Conservation (phyloP, 768 basidiomycete species). For the Dendrothele bispora region DNA sequence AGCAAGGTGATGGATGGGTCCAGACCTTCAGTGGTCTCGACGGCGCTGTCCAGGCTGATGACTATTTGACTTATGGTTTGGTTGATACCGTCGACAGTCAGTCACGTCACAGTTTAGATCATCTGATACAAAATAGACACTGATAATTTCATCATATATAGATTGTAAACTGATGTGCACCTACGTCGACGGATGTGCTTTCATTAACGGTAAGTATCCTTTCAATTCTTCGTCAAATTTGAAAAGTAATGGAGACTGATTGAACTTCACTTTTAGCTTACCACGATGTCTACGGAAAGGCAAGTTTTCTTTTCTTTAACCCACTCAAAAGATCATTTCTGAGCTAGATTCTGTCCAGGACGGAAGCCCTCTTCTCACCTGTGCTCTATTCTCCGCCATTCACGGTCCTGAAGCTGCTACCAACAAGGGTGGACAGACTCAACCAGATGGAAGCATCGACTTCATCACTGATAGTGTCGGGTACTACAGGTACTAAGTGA, state of each 20-base stretch:
- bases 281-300: conserved; percentile 37
- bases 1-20: conserved; percentile 26
- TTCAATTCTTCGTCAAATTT: neutral
- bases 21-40: conserved; percentile 26
- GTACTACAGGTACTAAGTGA: conserved; percentile 44
- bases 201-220: conserved; percentile 29
- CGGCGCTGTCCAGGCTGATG: conserved; percentile 29
- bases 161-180: conserved; percentile 34
- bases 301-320: conserved; percentile 9
- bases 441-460: conserved; percentile 40
- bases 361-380: conserved; percentile 35
- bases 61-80: conserved; percentile 35
- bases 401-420: conserved; percentile 35
- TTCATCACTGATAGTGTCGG: conserved; percentile 42
- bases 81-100: conserved; percentile 31
- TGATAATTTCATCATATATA: conserved; percentile 1
- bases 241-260: neutral
- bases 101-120: neutral
- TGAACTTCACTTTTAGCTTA: conserved; percentile 22
- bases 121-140: neutral
- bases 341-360: conserved; percentile 21
- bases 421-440: conserved; percentile 43
- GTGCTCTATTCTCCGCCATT: conserved; percentile 33
- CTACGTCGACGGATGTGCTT: conserved; percentile 27
- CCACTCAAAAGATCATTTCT: neutral